Conservation (phyloP, 2,329 filamentous ascomycete species). For the Ophiostoma sp. region DNA sequence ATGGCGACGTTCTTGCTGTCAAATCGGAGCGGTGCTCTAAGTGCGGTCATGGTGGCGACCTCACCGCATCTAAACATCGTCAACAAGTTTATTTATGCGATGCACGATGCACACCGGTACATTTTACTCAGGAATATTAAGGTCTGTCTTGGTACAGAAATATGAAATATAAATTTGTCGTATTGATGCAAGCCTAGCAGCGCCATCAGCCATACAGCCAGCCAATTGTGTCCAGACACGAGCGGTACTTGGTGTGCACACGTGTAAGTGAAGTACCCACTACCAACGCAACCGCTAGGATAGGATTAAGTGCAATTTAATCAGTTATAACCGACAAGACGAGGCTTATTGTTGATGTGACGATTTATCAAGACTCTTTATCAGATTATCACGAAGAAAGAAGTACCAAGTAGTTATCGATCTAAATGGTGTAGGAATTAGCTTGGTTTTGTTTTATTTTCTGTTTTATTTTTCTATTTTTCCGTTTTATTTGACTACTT, state of each 20-base stretch:
- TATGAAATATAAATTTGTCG: no score
- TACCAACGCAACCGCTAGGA: background rate
- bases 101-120: background rate
- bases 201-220: background rate
- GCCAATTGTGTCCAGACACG: background rate
- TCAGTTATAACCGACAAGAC: background rate
- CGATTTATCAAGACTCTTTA: no score
- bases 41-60: background rate
- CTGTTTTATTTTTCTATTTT: no score
- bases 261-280: slow-evolving; percentile 10
- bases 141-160: no score
- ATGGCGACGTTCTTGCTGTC: background rate
- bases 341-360: background rate
- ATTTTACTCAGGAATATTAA: no score
- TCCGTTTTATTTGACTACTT: no score
- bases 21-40: background rate
- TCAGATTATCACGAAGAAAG: no score
- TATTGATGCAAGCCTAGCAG: no score
- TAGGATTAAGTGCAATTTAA: background rate
- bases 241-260: background rate
- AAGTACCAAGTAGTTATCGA: no score
- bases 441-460: no score
- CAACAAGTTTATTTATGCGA: background rate
- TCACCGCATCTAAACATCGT: background rate
- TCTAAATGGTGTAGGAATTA: no score